phyloP scores from a whole-genome alignment of 768 basidiomycete genomes.

The Leucocoprinus sp. region DNA sequence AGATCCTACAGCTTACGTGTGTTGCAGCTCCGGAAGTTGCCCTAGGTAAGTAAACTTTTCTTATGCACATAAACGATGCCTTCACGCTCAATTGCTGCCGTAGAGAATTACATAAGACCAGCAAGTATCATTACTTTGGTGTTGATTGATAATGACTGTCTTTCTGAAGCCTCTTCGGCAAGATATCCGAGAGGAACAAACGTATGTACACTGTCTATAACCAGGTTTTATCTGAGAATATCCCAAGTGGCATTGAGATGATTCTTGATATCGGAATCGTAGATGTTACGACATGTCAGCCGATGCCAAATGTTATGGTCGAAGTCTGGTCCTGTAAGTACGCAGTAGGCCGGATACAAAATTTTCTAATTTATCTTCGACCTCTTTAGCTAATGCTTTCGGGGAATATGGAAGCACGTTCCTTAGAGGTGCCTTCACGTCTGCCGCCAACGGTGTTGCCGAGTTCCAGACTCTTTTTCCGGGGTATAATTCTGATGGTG shows the following conservation, averaged over 20 bases:
- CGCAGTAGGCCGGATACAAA: background rate
- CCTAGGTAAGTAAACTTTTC: background rate
- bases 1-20: constrained; percentile 3
- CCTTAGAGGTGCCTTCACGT: constrained; percentile 25
- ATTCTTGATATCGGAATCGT: constrained; percentile 30
- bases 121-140: background rate
- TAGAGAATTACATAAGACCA: constrained; percentile 5
- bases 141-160: background rate
- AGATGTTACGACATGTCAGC: constrained; percentile 28
- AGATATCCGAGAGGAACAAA: constrained; percentile 5
- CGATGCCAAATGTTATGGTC: constrained; percentile 25
- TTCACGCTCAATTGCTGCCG: background rate
- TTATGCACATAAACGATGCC: background rate
- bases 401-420: constrained; percentile 21
- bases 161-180: constrained; percentile 2
- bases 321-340: constrained; percentile 24
- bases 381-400: constrained; percentile 3
- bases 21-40: constrained; percentile 8
- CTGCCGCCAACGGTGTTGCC: constrained; percentile 23
- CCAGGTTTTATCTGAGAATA: background rate
- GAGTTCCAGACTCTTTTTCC: constrained; percentile 25
- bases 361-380: background rate
- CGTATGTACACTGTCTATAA: background rate
- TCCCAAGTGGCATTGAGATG: constrained; percentile 22
- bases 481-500: constrained; percentile 24